A percentile compares a stretch with the other conserved stretches of the same genome.
Conservation (phyloP, 140 eudicot species). For the Oenanthe javanica region DNA sequence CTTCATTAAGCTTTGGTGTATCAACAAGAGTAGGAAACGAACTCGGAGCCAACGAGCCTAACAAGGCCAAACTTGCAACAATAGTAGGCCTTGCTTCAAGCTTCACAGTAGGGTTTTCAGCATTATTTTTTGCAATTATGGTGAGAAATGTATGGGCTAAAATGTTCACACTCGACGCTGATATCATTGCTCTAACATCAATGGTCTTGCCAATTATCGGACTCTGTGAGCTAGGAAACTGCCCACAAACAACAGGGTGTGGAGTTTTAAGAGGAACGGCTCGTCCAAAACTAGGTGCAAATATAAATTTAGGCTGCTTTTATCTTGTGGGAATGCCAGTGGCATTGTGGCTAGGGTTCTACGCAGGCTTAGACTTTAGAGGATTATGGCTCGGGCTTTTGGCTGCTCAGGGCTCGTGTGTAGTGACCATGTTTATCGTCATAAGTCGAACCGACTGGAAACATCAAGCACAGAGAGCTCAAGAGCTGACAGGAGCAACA, state of each 20-base stretch:
- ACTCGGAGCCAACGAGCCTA: constrained; percentile 24
- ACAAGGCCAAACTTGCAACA: constrained; percentile 14
- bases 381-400: constrained; percentile 47
- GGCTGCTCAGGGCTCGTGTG: constrained; percentile 41
- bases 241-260: constrained; percentile 46
- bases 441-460: constrained; percentile 39
- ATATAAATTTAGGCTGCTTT: constrained; percentile 37
- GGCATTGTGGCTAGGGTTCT: constrained; percentile 31
- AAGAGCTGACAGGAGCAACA: constrained; percentile 27
- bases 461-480: constrained; percentile 28
- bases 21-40: constrained; percentile 29
- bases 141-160: constrained; percentile 40
- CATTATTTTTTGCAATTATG: constrained; percentile 24
- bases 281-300: constrained; percentile 41
- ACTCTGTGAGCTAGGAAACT: constrained; percentile 48
- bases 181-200: constrained; percentile 32
- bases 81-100: constrained; percentile 19
- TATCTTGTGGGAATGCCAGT: constrained; percentile 45
- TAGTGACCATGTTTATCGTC: constrained; percentile 29
- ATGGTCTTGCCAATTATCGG: constrained; percentile 39
- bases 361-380: constrained; percentile 22
- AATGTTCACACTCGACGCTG: constrained; percentile 30
- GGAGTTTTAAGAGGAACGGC: constrained; percentile 46
- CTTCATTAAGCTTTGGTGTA: constrained; percentile 21
- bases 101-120: constrained; percentile 22